Conservation (phyloP, 1,284 basidiomycete species). For the Bjerkandera adusta region DNA sequence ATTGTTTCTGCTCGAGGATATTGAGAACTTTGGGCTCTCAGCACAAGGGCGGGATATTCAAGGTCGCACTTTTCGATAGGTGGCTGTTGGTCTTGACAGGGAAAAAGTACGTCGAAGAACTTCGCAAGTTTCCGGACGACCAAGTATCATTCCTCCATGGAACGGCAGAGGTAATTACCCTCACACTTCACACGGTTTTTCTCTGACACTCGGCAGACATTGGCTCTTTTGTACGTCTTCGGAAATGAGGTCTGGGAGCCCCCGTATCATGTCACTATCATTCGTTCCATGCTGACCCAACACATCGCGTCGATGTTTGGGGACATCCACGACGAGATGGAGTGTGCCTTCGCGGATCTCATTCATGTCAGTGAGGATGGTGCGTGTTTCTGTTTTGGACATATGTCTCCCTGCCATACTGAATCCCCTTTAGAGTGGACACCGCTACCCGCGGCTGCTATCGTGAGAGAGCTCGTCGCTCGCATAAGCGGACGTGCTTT, state of each 20-base stretch:
- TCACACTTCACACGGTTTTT: no score
- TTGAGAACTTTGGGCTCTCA: conserved; percentile 11
- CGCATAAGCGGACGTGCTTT: conserved; percentile 13
- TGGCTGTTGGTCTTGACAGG: conserved; percentile 35
- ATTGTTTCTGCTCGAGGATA: background rate
- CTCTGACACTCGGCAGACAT: no score
- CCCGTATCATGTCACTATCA: conserved; percentile 36
- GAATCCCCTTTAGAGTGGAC: conserved; percentile 10
- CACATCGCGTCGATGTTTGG: conserved; percentile 35
- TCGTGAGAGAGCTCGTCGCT: conserved; percentile 9
- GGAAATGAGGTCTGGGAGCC: conserved; percentile 32
- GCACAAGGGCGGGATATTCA: conserved; percentile 33
- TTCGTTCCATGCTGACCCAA: conserved; percentile 36
- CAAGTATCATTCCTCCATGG: conserved; percentile 80
- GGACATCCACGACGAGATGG: conserved; percentile 38
- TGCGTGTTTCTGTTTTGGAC: conserved; percentile 11
- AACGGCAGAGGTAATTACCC: conserved; percentile 83
- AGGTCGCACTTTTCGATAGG: conserved; percentile 26
- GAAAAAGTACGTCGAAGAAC: conserved; percentile 31
- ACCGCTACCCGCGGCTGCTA: conserved; percentile 2
- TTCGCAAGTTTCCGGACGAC: conserved; percentile 35
- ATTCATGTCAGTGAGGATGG: conserved; percentile 26
- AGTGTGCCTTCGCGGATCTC: conserved; percentile 30
- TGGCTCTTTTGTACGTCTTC: conserved; percentile 32
- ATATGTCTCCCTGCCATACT: background rate